Evolutionary conservation across 148 eudicot genomes (phyloP).

Genomic region (Talinum fruticosum): DNA sequence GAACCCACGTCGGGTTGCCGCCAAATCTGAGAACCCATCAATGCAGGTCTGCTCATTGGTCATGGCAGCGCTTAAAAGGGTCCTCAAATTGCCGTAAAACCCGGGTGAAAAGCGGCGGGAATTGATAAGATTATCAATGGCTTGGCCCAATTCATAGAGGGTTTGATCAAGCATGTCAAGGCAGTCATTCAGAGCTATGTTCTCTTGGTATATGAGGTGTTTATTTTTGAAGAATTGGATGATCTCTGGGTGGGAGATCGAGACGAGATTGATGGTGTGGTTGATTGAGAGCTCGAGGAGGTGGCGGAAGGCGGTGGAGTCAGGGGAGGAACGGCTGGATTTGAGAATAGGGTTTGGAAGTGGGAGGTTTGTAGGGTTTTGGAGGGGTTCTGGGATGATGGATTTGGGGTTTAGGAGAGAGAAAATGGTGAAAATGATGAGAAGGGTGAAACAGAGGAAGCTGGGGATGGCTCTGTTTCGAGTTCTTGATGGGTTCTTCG

Average conservation of each 20-base stretch:
- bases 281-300: conserved; percentile 44
- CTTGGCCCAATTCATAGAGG: conserved; percentile 43
- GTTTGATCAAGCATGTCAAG: conserved; percentile 59
- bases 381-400: background rate
- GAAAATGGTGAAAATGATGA: conserved; percentile 15
- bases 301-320: conserved; percentile 26
- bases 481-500: conserved; percentile 17
- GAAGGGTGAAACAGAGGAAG: conserved; percentile 19
- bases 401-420: conserved; percentile 3
- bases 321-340: conserved; percentile 37
- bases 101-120: background rate
- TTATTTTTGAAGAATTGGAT: conserved; percentile 20
- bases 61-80: conserved; percentile 75
- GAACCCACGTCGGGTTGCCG: conserved; percentile 3
- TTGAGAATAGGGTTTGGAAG: conserved; percentile 29
- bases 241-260: conserved; percentile 11
- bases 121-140: conserved; percentile 25
- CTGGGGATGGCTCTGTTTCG: background rate
- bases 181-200: conserved; percentile 44
- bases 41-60: conserved; percentile 69
- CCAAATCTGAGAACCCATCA: conserved; percentile 56
- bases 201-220: conserved; percentile 33
- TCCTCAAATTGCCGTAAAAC: conserved; percentile 39
- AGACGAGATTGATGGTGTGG: conserved; percentile 23
- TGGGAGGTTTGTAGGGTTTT: conserved; percentile 5